Percentiles rank a stretch among this genome's conserved stretches.
These are phyloP conservation scores for Capsicum rhomboideum DNA, from an alignment of 257 asterid species.

Conservation along the genomic window DNA sequence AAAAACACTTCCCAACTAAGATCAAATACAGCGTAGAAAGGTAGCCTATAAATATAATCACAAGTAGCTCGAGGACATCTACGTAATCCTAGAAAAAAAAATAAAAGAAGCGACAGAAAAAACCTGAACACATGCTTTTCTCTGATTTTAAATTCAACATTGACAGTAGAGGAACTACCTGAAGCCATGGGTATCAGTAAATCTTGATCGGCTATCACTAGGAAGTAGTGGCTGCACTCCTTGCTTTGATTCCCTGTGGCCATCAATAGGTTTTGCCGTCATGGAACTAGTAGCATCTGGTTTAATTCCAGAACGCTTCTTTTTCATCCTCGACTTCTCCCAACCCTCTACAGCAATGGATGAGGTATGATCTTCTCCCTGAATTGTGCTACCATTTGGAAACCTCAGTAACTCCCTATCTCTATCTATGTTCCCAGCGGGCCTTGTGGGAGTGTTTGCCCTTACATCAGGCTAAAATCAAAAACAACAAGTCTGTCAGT, in stretches of 20 bases:
- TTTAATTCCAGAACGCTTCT: conserved; percentile 85
- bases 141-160: not conserved
- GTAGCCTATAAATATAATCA: not conserved
- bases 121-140: not conserved
- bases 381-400: conserved; percentile 43
- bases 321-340: conserved; percentile 91
- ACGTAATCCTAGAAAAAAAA: not conserved
- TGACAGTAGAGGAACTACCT: conserved; percentile 39
- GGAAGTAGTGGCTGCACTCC: conserved; percentile 55
- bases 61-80: not conserved
- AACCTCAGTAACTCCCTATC: conserved; percentile 60
- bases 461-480: conserved; percentile 53
- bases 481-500: conserved; percentile 20
- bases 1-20: not conserved
- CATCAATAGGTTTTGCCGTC: conserved; percentile 49
- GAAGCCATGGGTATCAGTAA: conserved; percentile 58
- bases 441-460: conserved; percentile 47
- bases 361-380: conserved; percentile 53
- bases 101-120: not conserved
- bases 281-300: conserved; percentile 45
- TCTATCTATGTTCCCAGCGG: conserved; percentile 50
- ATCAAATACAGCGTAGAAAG: not conserved
- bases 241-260: conserved; percentile 64
- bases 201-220: conserved; percentile 59
- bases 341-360: conserved; percentile 72